Conservation (phyloP, 1,284 basidiomycete species). For the Ganoderma meredithae region DNA sequence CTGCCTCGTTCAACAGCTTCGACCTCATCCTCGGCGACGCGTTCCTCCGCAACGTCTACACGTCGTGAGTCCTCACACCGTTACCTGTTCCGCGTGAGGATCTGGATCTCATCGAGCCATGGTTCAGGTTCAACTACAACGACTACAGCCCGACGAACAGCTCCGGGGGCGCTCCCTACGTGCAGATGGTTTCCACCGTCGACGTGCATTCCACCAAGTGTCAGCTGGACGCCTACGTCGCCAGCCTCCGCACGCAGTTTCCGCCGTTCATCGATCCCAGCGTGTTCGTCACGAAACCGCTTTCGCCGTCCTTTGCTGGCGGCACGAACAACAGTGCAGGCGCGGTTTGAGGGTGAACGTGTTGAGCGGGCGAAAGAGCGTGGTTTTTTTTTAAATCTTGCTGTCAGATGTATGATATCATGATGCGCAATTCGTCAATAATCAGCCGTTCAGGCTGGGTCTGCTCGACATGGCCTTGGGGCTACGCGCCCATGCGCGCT, state of each 20-base stretch:
- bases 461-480: too few species aligned
- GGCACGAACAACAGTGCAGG: neutral
- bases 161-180: constrained; percentile 1
- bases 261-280: neutral
- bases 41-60: constrained; percentile 51
- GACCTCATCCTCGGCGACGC: constrained; percentile 48
- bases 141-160: constrained; percentile 31
- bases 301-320: neutral
- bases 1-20: constrained; percentile 8
- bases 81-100: constrained; percentile 39
- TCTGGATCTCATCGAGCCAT: neutral
- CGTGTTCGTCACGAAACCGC: neutral
- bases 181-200: constrained; percentile 4
- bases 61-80: constrained; percentile 42
- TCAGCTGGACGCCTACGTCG: neutral
- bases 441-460: too few species aligned
- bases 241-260: neutral
- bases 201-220: neutral
- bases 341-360: too few species aligned
- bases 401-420: too few species aligned
- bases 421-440: too few species aligned
- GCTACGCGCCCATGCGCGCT: too few species aligned
- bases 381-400: too few species aligned
- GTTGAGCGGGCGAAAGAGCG: too few species aligned
- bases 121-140: constrained; percentile 50